phyloP scores from a whole-genome alignment of 441 rosid species.

The Mallotus repandus region DNA sequence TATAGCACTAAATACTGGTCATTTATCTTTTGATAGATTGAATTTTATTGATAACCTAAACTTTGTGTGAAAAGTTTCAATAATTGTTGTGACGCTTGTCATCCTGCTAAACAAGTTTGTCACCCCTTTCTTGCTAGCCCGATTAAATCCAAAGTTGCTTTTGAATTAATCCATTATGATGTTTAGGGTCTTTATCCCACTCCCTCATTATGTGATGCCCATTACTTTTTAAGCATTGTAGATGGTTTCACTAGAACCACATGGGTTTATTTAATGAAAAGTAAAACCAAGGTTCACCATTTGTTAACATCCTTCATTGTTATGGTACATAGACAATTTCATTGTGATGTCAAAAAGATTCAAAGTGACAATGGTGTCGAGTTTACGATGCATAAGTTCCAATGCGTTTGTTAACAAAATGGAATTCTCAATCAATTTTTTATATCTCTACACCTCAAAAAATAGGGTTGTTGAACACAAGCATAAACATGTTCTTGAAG shows the following conservation, averaged over 20 bases:
- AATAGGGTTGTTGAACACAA: not conserved
- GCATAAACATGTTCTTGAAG: not conserved
- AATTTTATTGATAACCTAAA: not conserved
- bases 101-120: not conserved
- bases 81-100: not conserved
- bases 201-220: not conserved
- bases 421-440: not conserved
- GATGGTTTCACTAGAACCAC: not conserved
- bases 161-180: conserved; percentile 8
- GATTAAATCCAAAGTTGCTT: not conserved
- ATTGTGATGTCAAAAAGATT: not conserved
- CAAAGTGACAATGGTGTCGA: not conserved
- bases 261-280: not conserved
- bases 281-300: not conserved
- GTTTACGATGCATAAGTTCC: not conserved
- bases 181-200: not conserved
- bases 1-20: not conserved
- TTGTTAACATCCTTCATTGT: not conserved
- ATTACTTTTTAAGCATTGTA: not conserved
- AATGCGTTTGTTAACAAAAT: not conserved
- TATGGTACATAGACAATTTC: not conserved
- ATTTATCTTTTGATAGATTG: not conserved
- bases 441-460: not conserved
- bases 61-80: not conserved
- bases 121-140: not conserved